Percentiles rank a stretch among this genome's conserved stretches.
phyloP scores from a whole-genome alignment of 2,329 filamentous ascomycete genomes.

The Cadophora sp. region DNA sequence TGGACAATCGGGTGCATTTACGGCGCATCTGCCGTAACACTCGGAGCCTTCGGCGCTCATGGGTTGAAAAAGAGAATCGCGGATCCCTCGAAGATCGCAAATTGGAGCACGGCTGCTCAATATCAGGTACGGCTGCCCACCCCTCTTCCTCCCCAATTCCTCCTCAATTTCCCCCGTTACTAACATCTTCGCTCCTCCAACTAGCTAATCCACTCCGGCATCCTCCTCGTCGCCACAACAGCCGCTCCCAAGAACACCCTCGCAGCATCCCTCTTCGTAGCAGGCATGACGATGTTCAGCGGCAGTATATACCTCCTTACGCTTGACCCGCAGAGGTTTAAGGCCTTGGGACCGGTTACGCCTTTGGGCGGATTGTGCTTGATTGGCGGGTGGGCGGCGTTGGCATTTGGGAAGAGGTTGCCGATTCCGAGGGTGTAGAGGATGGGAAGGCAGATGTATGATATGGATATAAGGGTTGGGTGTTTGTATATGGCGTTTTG shows the following conservation, averaged over 20 bases:
- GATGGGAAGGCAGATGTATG: not conserved
- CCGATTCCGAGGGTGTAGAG: conserved; percentile 43
- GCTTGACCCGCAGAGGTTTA: conserved; percentile 66
- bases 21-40: conserved; percentile 64
- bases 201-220: conserved; percentile 69
- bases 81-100: conserved; percentile 64
- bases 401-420: conserved; percentile 43
- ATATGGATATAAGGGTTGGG: not conserved
- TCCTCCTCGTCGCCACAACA: conserved; percentile 61
- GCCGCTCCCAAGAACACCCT: conserved; percentile 60
- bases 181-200: not conserved
- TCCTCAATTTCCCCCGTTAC: not conserved
- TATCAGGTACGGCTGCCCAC: conserved; percentile 60
- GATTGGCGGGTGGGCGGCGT: conserved; percentile 61
- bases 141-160: not conserved
- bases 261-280: conserved; percentile 64
- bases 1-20: conserved; percentile 68
- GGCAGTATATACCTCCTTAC: conserved; percentile 70
- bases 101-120: conserved; percentile 69
- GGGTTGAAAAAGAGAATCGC: conserved; percentile 66
- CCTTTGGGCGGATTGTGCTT: conserved; percentile 68
- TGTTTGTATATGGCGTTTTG: not conserved
- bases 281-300: conserved; percentile 71
- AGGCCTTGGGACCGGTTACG: conserved; percentile 67
- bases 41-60: conserved; percentile 73